These are phyloP conservation scores for Aspergillus sp. DNA, from an alignment of 2,329 filamentous ascomycete genomes.

Conservation along the genomic window DNA sequence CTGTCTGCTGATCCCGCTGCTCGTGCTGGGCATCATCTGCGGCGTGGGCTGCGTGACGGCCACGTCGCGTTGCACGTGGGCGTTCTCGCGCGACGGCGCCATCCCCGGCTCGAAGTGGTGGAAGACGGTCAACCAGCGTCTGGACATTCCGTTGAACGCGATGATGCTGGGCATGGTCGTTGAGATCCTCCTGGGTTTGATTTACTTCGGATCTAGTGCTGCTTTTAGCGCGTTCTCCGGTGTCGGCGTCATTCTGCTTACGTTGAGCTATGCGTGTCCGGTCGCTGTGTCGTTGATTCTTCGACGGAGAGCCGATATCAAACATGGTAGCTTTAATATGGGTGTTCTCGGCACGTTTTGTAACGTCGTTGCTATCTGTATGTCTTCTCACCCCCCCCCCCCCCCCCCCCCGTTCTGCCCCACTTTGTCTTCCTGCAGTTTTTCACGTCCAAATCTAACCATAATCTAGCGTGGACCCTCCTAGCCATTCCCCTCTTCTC, in stretches of 20 bases:
- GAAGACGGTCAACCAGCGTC: constrained; percentile 60
- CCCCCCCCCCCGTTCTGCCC: not conserved
- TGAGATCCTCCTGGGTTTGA: constrained; percentile 69
- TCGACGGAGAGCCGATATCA: constrained; percentile 60
- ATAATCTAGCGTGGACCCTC: constrained; percentile 54
- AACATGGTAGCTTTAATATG: constrained; percentile 47
- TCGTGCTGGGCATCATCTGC: constrained; percentile 72
- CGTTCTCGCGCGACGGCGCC: constrained; percentile 70
- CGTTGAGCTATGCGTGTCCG: constrained; percentile 66
- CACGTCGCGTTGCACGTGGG: constrained; percentile 69
- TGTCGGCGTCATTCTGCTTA: constrained; percentile 75
- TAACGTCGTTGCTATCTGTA: constrained; percentile 66
- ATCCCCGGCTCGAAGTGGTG: constrained; percentile 68
- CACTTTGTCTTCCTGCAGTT: not conserved
- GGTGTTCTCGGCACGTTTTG: constrained; percentile 60
- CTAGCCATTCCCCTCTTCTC: constrained; percentile 71
- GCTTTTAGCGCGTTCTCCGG: constrained; percentile 81
- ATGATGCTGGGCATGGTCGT: constrained; percentile 66
- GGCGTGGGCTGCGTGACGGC: constrained; percentile 71
- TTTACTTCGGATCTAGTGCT: constrained; percentile 75
- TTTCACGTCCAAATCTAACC: not conserved
- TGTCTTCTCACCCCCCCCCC: constrained; percentile 28
- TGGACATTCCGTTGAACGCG: constrained; percentile 69
- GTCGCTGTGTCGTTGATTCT: constrained; percentile 62
- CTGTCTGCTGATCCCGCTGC: constrained; percentile 63